Percentiles rank a stretch among this genome's conserved stretches.
These are phyloP conservation scores for Mortierella sp. DNA, from an alignment of 371 early-diverging fungal species.

Conservation along the genomic window DNA sequence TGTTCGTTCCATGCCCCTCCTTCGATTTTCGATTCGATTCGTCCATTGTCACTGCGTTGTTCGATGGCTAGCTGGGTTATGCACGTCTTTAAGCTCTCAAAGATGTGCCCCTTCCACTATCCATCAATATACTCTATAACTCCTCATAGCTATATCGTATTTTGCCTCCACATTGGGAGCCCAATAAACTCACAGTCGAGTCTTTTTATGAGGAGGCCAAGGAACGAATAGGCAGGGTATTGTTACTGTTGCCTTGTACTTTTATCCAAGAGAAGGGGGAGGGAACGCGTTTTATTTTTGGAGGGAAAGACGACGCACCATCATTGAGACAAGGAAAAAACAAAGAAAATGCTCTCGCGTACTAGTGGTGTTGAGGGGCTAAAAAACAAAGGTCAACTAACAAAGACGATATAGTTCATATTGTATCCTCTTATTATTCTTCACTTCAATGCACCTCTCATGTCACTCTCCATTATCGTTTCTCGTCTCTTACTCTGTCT, in stretches of 20 bases:
- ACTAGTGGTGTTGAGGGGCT: not conserved
- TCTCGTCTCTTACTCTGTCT: no score
- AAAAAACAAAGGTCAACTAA: not conserved
- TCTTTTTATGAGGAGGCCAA: not conserved
- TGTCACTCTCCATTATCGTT: not conserved
- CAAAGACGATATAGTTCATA: not conserved
- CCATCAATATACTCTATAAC: no score
- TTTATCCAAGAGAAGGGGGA: not conserved
- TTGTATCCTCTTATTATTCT: no score
- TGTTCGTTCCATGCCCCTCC: not conserved
- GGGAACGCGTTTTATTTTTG: slow-evolving; percentile 3
- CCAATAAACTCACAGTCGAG: not conserved
- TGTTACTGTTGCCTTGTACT: no score
- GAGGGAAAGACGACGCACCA: not conserved
- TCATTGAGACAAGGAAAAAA: not conserved
- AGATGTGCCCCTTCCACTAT: no score
- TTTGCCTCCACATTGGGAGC: slow-evolving; percentile 8
- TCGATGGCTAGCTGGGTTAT: not conserved
- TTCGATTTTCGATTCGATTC: not conserved
- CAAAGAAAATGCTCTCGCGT: not conserved
- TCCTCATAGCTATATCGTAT: no score
- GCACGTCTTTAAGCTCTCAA: not conserved
- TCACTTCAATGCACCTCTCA: no score
- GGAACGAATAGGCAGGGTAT: not conserved
- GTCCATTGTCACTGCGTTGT: not conserved